Base-by-base conservation (phyloP, 352 stramenopile species). In the Globisporangium irregulare region DNA sequence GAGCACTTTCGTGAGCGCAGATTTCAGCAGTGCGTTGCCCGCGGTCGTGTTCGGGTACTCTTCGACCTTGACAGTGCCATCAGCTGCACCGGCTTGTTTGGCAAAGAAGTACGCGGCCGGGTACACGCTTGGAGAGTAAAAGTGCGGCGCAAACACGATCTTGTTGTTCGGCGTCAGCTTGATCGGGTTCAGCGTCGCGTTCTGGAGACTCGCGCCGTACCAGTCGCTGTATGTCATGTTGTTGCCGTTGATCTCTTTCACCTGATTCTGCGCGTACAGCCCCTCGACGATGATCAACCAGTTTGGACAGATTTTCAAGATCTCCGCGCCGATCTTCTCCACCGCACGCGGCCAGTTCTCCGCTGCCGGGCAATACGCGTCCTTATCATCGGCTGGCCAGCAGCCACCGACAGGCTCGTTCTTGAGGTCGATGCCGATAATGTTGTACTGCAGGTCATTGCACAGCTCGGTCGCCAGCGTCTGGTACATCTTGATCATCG, bases 361-460 rank as follows among this genome's bases (percentile, higher is more conserved):
- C 48, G 73, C 73, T 18, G 72, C n/a, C 4, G 73, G 66, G 38
- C 85, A 93, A 69, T 84, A 90, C 7, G 65, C 60, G 38, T 92
- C 83, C 3, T 34, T 74, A 64, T 90, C 82, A 18, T 82, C 72
- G 22, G 73, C 77, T 0, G 84, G 87, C 86, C 86, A 94, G 62
- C 86, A 94, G 6, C 84, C 84, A 14, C 74, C 76, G 1, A 90
- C 79, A 0, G 86, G 86, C 60, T 93, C 87, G 68, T 94, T 93
- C 78, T 94, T 94, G 70, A 94, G 75, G 55, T 94, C 87, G 9
- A 94, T 77, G 20, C 87, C 87, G 22, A 94, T 82, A 56, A 94
- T 91, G 68, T 94, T 94, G 84, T 93, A 94, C 64, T 93, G 80
- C 53, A 89, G 69, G 34, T 89, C 80, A 41, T 77, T 91, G 64